These are phyloP conservation scores for Porcisia deanei DNA, from an alignment of 208 protist species.

Conservation along the genomic window DNA sequence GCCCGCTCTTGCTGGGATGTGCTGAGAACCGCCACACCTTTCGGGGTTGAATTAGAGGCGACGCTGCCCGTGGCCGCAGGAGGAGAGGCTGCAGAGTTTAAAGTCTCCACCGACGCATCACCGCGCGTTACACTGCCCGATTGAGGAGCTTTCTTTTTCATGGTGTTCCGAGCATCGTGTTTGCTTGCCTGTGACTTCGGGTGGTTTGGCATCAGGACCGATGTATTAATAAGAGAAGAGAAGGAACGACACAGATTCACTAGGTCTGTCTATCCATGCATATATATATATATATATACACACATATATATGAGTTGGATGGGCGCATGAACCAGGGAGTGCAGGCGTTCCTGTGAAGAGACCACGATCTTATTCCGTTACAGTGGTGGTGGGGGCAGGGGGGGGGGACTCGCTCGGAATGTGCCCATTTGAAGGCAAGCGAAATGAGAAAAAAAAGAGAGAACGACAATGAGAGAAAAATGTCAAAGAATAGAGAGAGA, in stretches of 20 bases:
- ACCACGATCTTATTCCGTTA: background rate
- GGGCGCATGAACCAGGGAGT: background rate
- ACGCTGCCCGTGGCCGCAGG: background rate
- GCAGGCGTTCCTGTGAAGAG: background rate
- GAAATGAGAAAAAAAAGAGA: background rate
- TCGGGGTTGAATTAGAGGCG: background rate
- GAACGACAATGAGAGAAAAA: background rate
- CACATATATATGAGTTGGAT: too few relatives aligned
- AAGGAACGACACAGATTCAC: background rate
- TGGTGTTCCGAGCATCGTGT: background rate
- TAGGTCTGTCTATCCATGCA: background rate
- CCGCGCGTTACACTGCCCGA: background rate
- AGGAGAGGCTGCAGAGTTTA: background rate
- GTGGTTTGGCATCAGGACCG: background rate
- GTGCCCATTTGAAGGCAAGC: background rate
- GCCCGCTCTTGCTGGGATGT: constrained; percentile 17
- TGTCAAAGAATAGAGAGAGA: background rate
- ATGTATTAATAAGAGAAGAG: background rate
- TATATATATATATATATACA: too few relatives aligned
- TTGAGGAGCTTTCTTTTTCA: too few relatives aligned
- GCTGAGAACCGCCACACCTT: background rate
- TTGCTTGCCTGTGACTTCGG: background rate
- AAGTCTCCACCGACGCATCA: background rate
- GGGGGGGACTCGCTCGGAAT: background rate
- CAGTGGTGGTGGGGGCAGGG: background rate